These are phyloP conservation scores for Mortierella sp. DNA, from an alignment of 371 early-diverging fungal genomes.

Conservation along the genomic window DNA sequence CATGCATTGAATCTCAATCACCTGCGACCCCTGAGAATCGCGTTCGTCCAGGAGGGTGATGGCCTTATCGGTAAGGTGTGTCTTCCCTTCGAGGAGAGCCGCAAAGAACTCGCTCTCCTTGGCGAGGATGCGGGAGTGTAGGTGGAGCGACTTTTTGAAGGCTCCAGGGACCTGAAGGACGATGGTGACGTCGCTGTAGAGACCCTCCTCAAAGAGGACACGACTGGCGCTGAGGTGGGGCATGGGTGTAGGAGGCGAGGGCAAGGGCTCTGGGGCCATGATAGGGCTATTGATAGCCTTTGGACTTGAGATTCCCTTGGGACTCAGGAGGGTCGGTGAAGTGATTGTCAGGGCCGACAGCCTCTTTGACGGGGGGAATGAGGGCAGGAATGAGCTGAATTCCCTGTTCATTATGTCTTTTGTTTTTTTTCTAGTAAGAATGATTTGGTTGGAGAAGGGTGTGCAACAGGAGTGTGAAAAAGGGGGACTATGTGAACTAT, in stretches of 20 bases:
- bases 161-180: conserved; percentile 46
- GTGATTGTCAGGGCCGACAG: conserved; percentile 47
- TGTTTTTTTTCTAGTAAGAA: neutral
- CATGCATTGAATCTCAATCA: conserved; percentile 53
- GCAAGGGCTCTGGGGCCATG: conserved; percentile 35
- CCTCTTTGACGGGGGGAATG: conserved; percentile 50
- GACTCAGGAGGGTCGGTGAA: conserved; percentile 29
- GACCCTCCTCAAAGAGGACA: conserved; percentile 54
- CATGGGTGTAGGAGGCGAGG: conserved; percentile 33
- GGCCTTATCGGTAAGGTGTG: conserved; percentile 30
- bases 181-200: conserved; percentile 49
- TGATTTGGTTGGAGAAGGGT: neutral
- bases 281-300: conserved; percentile 26
- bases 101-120: conserved; percentile 54
- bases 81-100: conserved; percentile 39
- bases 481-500: too few species aligned
- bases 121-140: conserved; percentile 47
- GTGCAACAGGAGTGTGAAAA: too few species aligned
- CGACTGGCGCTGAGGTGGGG: conserved; percentile 55
- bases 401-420: conserved; percentile 25
- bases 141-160: conserved; percentile 34
- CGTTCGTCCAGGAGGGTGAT: conserved; percentile 34
- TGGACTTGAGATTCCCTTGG: conserved; percentile 2
- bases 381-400: conserved; percentile 50
- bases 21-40: conserved; percentile 36